These are phyloP conservation scores for Rhizopus arrhizus DNA, from an alignment of 371 early-diverging fungal genomes.

Conservation along the genomic window DNA sequence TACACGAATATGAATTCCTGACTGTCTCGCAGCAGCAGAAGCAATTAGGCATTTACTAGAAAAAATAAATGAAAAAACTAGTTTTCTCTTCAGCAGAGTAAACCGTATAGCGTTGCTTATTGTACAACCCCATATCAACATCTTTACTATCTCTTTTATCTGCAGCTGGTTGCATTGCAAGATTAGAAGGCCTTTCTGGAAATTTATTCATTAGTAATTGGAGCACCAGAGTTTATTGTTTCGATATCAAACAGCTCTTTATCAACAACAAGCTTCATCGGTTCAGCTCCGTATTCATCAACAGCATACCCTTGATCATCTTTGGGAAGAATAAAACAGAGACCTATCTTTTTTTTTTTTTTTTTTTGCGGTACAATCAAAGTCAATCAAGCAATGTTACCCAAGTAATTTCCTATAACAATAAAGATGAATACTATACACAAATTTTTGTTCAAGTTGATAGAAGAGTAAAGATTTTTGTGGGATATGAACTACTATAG, in stretches of 20 bases:
- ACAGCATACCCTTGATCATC: conserved; percentile 21
- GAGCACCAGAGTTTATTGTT: too few species aligned
- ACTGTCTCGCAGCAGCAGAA: conserved; percentile 20
- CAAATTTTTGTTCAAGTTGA: too few species aligned
- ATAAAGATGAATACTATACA: too few species aligned
- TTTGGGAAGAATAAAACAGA: conserved; percentile 7
- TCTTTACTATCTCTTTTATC: background rate
- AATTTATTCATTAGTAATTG: background rate
- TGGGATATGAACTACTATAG: too few species aligned
- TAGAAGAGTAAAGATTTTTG: too few species aligned
- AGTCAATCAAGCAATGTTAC: too few species aligned
- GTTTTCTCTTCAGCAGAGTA: conserved; percentile 24
- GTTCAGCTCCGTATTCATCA: conserved; percentile 11
- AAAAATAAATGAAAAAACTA: conserved; percentile 16
- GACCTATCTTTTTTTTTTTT: too few species aligned
- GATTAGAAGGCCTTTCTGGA: conserved; percentile 5
- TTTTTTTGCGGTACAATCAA: too few species aligned
- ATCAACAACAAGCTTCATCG: conserved; percentile 23
- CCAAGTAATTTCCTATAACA: too few species aligned
- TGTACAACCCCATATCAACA: conserved; percentile 10
- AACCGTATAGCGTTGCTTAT: background rate
- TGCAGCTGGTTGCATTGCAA: conserved; percentile 6
- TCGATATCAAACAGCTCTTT: too few species aligned
- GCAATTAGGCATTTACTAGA: conserved; percentile 17
- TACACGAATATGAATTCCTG: conserved; percentile 21